Evolutionary conservation across 225 moss, liverwort and hornwort species (phyloP), one percentile per base, ranked within the genome.

Genomic region (Polytrichum formosum): DNA sequence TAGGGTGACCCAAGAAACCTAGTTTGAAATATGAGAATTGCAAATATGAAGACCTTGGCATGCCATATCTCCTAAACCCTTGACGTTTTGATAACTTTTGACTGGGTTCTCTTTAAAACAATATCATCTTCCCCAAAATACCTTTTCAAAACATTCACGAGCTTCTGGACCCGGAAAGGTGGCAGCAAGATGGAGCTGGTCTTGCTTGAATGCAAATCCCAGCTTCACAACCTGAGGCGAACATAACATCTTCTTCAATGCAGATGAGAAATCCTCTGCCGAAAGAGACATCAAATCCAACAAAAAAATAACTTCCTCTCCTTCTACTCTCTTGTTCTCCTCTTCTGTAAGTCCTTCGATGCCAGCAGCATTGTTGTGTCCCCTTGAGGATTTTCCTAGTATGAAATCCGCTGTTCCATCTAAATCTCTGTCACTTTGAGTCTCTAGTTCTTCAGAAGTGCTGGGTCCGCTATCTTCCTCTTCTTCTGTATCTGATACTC

Each of bases 121-220:
- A 0, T 58, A 6, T 21, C 9, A 23, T 20, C 21, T 20, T 21
- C 35, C 37, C 72, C 29, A 29, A 72, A 69, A 68, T 77, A 97
- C 96, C 94, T 98, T 94, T 65, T 94, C 98, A 79, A 94, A 94
- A 72, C 94, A 98, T 27, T 91, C 86, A 55, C 61, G 81, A 46
- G 88, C 76, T 29, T 94, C 88, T 69, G 90, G 78, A 56, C 86
- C 89, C 46, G 88, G 91, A 72, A 94, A 98, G 55, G 94, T 88
- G 65, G 88, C 77, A 59, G 88, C 82, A 68, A 98, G 74, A 78
- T 94, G 89, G 25, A 90, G 69, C 71, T 90, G 77, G 80, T 98
- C 98, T 63, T 92, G 91, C 67, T 87, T 92, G 65, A 98, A 98
- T 33, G 88, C 94, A 65, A 98, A 98, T 28, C 98, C 98, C 72